Evolutionary conservation across 306 rosid genomes (phyloP).

Genomic region (Inga leiocalycina): DNA sequence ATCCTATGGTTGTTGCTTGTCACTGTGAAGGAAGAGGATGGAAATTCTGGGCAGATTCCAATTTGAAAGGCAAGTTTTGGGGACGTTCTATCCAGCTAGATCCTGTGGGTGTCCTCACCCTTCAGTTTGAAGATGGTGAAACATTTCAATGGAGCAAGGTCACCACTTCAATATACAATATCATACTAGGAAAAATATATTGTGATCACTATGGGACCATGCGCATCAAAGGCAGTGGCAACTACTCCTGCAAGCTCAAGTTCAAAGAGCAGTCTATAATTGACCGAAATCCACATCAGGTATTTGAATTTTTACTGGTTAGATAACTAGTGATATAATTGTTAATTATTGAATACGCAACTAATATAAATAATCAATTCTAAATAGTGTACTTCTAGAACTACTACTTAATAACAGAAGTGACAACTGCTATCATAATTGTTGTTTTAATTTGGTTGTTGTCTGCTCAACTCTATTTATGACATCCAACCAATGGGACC

Average conservation of each 20-base stretch:
- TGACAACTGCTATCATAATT: neutral
- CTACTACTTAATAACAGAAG: neutral
- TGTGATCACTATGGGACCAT: conserved; percentile 98
- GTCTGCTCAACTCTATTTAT: neutral
- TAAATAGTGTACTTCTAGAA: neutral
- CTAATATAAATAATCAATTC: neutral
- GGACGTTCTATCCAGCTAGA: conserved; percentile 97
- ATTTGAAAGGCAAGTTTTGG: conserved; percentile 98
- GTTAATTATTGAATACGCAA: neutral
- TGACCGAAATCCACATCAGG: conserved; percentile 98
- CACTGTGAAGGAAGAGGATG: conserved; percentile 95
- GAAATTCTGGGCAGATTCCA: conserved; percentile 98
- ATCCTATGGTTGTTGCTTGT: conserved; percentile 97
- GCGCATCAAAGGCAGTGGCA: conserved; percentile 94
- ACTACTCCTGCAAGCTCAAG: conserved; percentile 95
- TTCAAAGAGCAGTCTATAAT: conserved; percentile 99
- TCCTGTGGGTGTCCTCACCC: conserved; percentile 91
- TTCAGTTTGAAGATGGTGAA: conserved; percentile 93
- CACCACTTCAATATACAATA: conserved; percentile 96
- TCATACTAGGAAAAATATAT: conserved; percentile 90
- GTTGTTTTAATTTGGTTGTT: neutral
- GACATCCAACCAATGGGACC: neutral
- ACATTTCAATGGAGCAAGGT: conserved; percentile 98
- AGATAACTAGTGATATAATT: neutral
- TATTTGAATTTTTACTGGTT: conserved; percentile 27